These are phyloP conservation scores for Pseudogymnoascus sp. DNA, from an alignment of 2,329 filamentous ascomycete genomes.

Conservation along the genomic window DNA sequence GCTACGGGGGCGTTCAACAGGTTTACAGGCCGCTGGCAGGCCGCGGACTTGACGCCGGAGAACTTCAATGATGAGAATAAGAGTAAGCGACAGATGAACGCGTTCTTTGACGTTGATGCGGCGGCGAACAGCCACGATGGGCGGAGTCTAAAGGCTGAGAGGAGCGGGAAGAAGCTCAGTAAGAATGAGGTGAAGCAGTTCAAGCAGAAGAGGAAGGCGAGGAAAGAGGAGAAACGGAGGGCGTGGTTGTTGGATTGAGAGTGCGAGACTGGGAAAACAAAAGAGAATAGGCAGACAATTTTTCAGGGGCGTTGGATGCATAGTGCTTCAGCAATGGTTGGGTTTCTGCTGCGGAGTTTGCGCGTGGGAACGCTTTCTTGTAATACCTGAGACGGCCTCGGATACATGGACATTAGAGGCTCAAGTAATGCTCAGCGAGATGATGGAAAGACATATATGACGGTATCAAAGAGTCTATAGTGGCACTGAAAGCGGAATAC, in stretches of 20 bases:
- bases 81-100: conserved; percentile 79
- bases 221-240: conserved; percentile 88
- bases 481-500: not conserved
- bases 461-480: not conserved
- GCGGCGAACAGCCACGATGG: conserved; percentile 88
- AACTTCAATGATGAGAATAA: conserved; percentile 83
- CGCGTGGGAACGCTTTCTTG: not conserved
- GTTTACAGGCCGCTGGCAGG: conserved; percentile 80
- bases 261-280: not conserved
- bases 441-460: not conserved
- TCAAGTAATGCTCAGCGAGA: not conserved
- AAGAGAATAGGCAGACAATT: not conserved
- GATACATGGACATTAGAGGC: not conserved
- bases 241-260: conserved; percentile 81
- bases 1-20: conserved; percentile 79
- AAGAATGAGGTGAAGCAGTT: conserved; percentile 86
- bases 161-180: conserved; percentile 72
- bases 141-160: conserved; percentile 82
- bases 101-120: conserved; percentile 92
- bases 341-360: not conserved
- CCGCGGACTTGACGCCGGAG: conserved; percentile 59
- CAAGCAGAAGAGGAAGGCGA: conserved; percentile 80
- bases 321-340: not conserved
- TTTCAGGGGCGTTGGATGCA: conserved; percentile 2
- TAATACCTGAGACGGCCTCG: not conserved